These are phyloP conservation scores for Aphanomyces euteiches DNA, from an alignment of 352 stramenopile species.

Conservation along the genomic window DNA sequence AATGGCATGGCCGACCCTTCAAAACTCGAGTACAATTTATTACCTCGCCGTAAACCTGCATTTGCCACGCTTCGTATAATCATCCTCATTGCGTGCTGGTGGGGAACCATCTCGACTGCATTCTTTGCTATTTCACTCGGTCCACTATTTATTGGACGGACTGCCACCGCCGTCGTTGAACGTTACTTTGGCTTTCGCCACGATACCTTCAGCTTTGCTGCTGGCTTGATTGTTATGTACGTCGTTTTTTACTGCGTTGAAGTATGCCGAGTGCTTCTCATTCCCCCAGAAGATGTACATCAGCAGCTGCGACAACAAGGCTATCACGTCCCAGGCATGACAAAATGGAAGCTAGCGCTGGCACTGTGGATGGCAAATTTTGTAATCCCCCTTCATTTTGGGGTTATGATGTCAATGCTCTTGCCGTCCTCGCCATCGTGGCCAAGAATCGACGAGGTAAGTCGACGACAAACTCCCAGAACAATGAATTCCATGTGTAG, in stretches of 20 bases:
- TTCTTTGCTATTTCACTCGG: constrained; percentile 62
- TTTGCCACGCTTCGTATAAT: constrained; percentile 53
- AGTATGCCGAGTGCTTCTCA: constrained; percentile 50
- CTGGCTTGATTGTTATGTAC: constrained; percentile 69
- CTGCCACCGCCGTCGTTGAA: constrained; percentile 67
- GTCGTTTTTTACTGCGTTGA: constrained; percentile 63
- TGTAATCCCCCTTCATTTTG: constrained; percentile 58
- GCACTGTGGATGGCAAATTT: constrained; percentile 61
- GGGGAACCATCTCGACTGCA: constrained; percentile 53
- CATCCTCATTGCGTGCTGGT: constrained; percentile 51
- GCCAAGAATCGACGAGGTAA: constrained; percentile 42
- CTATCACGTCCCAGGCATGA: constrained; percentile 70
- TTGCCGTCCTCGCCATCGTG: constrained; percentile 43
- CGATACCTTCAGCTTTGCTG: constrained; percentile 70
- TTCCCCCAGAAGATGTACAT: constrained; percentile 61
- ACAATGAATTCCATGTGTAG: constrained; percentile 32
- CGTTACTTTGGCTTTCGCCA: constrained; percentile 65
- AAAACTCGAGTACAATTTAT: constrained; percentile 64
- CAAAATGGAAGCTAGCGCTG: constrained; percentile 42
- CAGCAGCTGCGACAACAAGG: constrained; percentile 49
- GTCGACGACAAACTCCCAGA: background rate
- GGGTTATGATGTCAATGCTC: constrained; percentile 30
- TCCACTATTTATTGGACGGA: constrained; percentile 60
- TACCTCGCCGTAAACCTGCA: constrained; percentile 49
- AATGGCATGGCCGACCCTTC: constrained; percentile 66